phyloP scores from a whole-genome alignment of 1,284 basidiomycete genomes.

The Trichosporon coremiiforme region DNA sequence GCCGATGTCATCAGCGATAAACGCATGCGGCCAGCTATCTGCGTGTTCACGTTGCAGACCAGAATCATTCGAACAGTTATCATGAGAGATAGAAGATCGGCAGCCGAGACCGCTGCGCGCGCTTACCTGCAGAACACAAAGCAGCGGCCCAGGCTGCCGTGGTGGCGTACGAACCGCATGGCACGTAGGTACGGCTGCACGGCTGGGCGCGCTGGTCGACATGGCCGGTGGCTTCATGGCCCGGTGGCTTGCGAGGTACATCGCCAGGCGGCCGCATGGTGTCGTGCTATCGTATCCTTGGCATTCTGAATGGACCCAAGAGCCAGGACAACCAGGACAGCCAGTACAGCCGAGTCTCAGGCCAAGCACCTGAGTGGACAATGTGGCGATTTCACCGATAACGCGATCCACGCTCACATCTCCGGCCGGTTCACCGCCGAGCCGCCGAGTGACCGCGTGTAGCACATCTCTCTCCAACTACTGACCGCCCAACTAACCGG shows the following conservation, averaged over 20 bases:
- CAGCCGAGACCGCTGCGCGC: too few species aligned
- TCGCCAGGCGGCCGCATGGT: neutral
- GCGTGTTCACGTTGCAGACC: neutral
- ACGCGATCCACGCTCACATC: neutral
- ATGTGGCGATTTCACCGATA: slow-evolving; percentile 2
- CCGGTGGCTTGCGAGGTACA: neutral
- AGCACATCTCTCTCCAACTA: too few species aligned
- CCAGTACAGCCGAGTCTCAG: neutral
- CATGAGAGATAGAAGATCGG: too few species aligned
- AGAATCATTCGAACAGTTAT: neutral
- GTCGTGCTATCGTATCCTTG: neutral
- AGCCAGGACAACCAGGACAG: too few species aligned
- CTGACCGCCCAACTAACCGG: too few species aligned
- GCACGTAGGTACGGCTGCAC: too few species aligned
- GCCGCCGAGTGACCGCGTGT: neutral
- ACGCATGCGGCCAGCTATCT: neutral
- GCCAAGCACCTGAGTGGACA: neutral
- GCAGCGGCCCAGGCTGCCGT: too few species aligned
- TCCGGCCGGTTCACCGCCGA: neutral
- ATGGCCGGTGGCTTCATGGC: too few species aligned
- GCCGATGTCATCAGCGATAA: neutral
- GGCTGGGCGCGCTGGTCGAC: too few species aligned
- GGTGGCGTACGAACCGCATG: too few species aligned
- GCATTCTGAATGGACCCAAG: neutral
- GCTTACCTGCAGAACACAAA: too few species aligned